These are phyloP conservation scores for Penicillium maclennaniae DNA, from an alignment of 495 filamentous ascomycete species.

Conservation along the genomic window DNA sequence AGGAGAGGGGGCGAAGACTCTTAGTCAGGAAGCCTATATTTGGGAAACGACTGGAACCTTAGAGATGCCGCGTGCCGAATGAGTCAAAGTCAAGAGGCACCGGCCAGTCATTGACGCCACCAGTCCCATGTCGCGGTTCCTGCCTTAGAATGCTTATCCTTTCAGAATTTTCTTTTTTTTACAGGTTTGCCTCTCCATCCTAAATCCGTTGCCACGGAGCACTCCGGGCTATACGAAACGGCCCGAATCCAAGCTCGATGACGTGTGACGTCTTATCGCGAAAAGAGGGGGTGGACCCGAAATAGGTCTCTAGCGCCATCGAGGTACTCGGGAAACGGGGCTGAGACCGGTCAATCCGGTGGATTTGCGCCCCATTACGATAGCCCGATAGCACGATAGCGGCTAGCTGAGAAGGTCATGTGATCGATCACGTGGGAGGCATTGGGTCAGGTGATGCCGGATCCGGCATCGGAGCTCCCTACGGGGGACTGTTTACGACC, in stretches of 20 bases:
- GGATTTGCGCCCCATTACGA: not conserved
- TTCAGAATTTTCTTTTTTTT: not conserved
- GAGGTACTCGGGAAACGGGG: constrained; percentile 1
- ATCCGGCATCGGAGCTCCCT: constrained; percentile 9
- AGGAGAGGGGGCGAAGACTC: constrained; percentile 35
- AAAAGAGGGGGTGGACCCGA: constrained; percentile 30
- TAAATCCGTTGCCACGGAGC: not conserved
- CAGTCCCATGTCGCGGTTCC: constrained; percentile 5
- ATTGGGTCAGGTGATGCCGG: constrained; percentile 11
- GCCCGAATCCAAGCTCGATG: not conserved
- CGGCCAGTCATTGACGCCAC: constrained; percentile 22
- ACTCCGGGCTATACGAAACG: too few relatives aligned
- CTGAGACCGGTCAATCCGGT: not conserved
- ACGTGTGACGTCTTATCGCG: constrained; percentile 19
- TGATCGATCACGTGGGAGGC: not conserved
- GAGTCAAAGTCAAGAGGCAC: constrained; percentile 26
- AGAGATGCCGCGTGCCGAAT: constrained; percentile 22
- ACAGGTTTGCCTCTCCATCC: not conserved
- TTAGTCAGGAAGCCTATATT: constrained; percentile 34
- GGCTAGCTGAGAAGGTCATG: not conserved
- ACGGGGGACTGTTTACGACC: not conserved
- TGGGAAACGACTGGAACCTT: constrained; percentile 21
- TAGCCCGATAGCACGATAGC: not conserved
- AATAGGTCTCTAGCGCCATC: constrained; percentile 5
- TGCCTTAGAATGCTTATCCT: not conserved